These are phyloP conservation scores for Gynandropsis gynandra DNA, from an alignment of 345 rosid genomes.

Conservation along the genomic window DNA sequence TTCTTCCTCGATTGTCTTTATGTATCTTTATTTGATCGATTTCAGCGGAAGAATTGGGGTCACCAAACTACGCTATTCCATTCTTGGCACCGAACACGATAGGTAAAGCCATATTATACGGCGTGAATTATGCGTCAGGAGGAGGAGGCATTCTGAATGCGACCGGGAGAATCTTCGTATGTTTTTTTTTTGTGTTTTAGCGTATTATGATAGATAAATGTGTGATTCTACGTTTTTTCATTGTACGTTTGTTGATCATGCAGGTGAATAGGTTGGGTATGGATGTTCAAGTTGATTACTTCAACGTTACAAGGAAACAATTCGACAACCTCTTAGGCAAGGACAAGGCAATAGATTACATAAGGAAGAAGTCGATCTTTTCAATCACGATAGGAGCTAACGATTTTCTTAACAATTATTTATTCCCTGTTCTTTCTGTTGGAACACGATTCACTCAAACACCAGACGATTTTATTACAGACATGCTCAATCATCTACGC, in stretches of 20 bases:
- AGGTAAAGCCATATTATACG: constrained; percentile 38
- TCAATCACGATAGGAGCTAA: constrained; percentile 67
- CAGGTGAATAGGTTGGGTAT: constrained; percentile 64
- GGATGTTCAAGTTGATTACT: constrained; percentile 39
- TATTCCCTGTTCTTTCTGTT: constrained; percentile 45
- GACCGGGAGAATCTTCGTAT: constrained; percentile 60
- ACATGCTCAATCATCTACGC: constrained; percentile 46
- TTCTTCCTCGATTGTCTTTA: no score
- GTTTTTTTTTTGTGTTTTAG: background rate
- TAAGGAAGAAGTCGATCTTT: constrained; percentile 28
- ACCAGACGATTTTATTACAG: constrained; percentile 40
- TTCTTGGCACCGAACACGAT: constrained; percentile 67
- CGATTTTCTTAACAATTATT: constrained; percentile 67
- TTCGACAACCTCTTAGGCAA: constrained; percentile 42
- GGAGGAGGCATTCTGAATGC: constrained; percentile 64
- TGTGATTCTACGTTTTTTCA: background rate
- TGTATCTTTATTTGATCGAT: constrained; percentile 18
- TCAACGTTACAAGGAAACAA: constrained; percentile 52
- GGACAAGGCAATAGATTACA: constrained; percentile 31
- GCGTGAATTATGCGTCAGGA: constrained; percentile 80
- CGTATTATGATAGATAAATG: background rate
- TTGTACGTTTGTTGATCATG: background rate
- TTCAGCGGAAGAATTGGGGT: constrained; percentile 56
- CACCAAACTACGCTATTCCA: constrained; percentile 46
- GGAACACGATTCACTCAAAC: constrained; percentile 30